Evolutionary conservation across 176 grass and related monocot species (phyloP), one percentile per base, ranked within the genome.

Genomic region (Typha latifolia): DNA sequence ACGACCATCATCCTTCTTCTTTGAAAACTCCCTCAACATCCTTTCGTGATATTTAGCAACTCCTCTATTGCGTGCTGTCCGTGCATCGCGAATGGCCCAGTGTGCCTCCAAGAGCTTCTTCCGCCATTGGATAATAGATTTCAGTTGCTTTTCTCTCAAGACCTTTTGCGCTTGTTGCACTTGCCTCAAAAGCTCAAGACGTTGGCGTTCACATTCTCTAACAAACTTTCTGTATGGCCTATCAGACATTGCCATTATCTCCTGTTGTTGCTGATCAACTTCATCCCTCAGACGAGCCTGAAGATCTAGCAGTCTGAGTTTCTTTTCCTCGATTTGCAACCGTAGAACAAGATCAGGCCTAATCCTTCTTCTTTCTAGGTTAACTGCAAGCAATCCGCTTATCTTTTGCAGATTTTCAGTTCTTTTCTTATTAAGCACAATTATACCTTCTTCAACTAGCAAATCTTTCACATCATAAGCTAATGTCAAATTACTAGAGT

Each of bases 21-120:
- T 99, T 13, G 95, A 86, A 56, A 94, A 99, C 76, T 99, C 95
- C 73, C 82, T 85, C 49, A 99, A 61, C 95, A 99, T 87, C 82
- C 89, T 99, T 73, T 99, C 95, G 67, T 99, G 95, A 70, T 99
- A 90, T 66, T 99, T 99, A 37, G 95, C 95, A 53, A 99, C 86
- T 21, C 95, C 95, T 68, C 95, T 70, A 52, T 99, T 94, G 49
- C 89, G 79, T 67, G 84, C 81, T 81, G 91, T 94, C 19, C 95
- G 84, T 76, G 86, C 95, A 84, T 99, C 95, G n/a, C 95, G 85
- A 71, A 99, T 92, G 20, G 86, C 73, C 95, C 89, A 99, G 68
- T 99, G 89, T 75, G 83, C 74, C 83, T 99, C 95, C 68, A 99
- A 67, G 76, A 94, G 87, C 81, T 94, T 99, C 84, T 99, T 99